Conservation (phyloP, 2,329 filamentous ascomycete species). For the Canariomyces notabilis region DNA sequence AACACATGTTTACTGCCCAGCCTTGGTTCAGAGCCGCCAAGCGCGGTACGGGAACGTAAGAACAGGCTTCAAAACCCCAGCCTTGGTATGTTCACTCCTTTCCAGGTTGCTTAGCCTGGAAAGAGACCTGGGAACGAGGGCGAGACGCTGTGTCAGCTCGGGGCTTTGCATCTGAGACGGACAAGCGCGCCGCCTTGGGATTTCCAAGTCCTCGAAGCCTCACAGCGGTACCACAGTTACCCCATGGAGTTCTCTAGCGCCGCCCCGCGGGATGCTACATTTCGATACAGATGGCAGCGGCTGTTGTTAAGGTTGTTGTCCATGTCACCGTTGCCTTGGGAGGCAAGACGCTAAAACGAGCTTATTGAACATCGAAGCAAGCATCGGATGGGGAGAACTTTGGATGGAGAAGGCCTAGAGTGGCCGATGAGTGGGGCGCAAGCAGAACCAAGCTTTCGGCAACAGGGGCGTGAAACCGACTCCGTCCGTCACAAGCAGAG, state of each 20-base stretch:
- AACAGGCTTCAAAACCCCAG: neutral
- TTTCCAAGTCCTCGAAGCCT: neutral
- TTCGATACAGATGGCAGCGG: neutral
- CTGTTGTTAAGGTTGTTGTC: neutral
- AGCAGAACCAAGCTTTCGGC: conserved; percentile 17
- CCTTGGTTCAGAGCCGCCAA: neutral
- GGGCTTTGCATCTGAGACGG: conserved; percentile 4
- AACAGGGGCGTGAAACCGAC: conserved; percentile 24
- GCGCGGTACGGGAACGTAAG: neutral
- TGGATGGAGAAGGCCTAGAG: conserved; percentile 12
- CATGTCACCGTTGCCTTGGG: neutral
- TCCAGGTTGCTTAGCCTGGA: neutral
- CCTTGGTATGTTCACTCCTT: neutral
- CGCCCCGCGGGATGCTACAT: too few species aligned
- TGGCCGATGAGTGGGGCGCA: conserved; percentile 4
- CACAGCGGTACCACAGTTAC: neutral
- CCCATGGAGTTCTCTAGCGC: too few species aligned
- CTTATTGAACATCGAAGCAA: neutral
- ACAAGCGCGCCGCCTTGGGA: neutral
- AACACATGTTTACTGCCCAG: conserved; percentile 13
- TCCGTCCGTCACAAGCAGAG: conserved; percentile 8
- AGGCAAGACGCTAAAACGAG: conserved; percentile 2
- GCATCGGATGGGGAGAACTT: conserved; percentile 6
- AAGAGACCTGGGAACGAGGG: neutral
- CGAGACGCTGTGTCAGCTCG: neutral